Conservation (phyloP, 495 filamentous ascomycete genomes). For the Penicillium alfredii region DNA sequence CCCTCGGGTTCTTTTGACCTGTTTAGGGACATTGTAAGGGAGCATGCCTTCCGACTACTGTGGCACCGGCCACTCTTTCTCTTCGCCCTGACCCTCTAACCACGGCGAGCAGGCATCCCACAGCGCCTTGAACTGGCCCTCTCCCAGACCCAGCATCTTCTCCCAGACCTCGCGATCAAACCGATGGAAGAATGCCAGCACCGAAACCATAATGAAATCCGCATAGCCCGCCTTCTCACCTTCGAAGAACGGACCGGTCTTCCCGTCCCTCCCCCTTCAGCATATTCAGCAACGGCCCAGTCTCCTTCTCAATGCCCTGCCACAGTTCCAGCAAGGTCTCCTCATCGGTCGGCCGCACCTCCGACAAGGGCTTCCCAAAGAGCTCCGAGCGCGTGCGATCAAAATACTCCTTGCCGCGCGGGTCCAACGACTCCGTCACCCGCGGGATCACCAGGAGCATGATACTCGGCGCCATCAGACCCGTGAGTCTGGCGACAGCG, state of each 20-base stretch:
- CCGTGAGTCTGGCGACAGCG: constrained; percentile 7
- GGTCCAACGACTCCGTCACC: constrained; percentile 22
- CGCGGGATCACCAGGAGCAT: constrained; percentile 15
- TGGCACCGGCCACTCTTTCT: constrained; percentile 27
- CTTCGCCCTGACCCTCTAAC: constrained; percentile 28
- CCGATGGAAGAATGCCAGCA: constrained; percentile 20
- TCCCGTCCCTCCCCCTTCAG: constrained; percentile 25
- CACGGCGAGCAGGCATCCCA: constrained; percentile 27
- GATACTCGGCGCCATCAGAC: not conserved
- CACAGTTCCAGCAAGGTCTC: constrained; percentile 11
- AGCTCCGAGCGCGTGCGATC: constrained; percentile 20
- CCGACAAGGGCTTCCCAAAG: constrained; percentile 28
- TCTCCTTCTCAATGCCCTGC: constrained; percentile 13
- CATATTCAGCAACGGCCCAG: constrained; percentile 12
- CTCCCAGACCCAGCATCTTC: constrained; percentile 13
- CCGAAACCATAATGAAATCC: constrained; percentile 17
- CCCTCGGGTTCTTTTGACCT: not conserved
- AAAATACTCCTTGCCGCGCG: constrained; percentile 28
- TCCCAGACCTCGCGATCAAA: constrained; percentile 18
- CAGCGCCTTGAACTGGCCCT: constrained; percentile 20
- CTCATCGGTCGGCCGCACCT: constrained; percentile 21
- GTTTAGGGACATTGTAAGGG: too few species aligned
- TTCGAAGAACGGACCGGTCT: constrained; percentile 27
- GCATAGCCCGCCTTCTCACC: constrained; percentile 24
- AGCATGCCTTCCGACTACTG: constrained; percentile 1